Base-by-base conservation (phyloP, 2,329 filamentous ascomycete species). In the Fusarium piperis region DNA sequence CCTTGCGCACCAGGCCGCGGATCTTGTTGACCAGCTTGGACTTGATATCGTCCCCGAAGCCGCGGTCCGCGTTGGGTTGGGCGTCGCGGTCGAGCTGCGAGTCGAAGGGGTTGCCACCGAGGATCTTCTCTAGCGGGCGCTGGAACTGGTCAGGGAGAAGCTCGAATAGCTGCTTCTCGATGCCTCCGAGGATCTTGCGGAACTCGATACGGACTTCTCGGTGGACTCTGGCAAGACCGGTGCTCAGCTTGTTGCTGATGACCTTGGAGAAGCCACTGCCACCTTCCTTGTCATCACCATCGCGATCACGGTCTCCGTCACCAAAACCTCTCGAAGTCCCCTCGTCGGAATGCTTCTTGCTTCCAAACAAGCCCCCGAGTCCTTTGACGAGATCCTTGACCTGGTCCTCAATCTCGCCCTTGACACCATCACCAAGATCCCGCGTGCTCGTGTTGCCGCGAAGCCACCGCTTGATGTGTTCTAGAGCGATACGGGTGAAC, bases 51-150 rank as follows among this genome's bases (percentile, higher is more conserved):
- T 85, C 82, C 0, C 81, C 79, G 20, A 85, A 81, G 0, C 83
- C 83, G 15, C 83, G 81, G 57, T 82, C 80, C 0, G 78, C 66
- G 6, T 76, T 63, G 3, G 73, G 56, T 0, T 70, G 70, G 0
- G 77, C 77, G 18, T 83, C 79, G 18, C 78, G 77, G 61, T 85
- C 82, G 15, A 85, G 82, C 65, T 83, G 77, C 16, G 79, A 74
- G 72, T 85, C 83, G 64, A 85, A 85, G 8, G 83, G 83, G 52
- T 85, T 85, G 3, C 83, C 83, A 0, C 83, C 83, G 0, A 85
- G 80, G 11, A 85, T 83, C 77, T 82, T 85, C 71, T 85, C 83
- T 0, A 85, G 79, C 0, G 83, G 82, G 0, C 80, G 75, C 67
- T 85, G 83, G 64, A 85, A 80, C 53, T 81, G 67, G 53, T 85